A percentile compares a stretch with the other conserved stretches of the same genome.
phyloP scores from a whole-genome alignment of 805 yeast genomes.

The Candida montana region DNA sequence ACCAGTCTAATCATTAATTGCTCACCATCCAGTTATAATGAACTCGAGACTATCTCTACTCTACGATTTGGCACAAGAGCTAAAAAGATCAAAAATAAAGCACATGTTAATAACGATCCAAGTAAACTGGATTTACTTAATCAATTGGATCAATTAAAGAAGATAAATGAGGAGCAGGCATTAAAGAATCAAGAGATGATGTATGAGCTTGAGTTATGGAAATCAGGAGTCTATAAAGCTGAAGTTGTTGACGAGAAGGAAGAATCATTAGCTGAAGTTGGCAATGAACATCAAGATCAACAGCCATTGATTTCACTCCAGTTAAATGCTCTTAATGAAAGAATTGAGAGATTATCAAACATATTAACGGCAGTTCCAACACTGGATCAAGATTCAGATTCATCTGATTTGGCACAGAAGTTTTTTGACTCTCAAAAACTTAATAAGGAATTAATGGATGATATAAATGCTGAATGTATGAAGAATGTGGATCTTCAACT shows the following conservation, averaged over 20 bases:
- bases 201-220: constrained; percentile 22
- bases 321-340: constrained; percentile 5
- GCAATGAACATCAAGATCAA: background rate
- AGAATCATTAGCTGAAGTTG: too few species aligned
- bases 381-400: background rate
- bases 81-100: constrained; percentile 58
- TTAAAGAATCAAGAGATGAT: constrained; percentile 15
- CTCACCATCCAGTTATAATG: constrained; percentile 55
- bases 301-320: too few species aligned
- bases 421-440: constrained; percentile 18
- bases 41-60: constrained; percentile 63
- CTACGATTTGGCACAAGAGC: constrained; percentile 73
- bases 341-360: constrained; percentile 13
- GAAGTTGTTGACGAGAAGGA: too few species aligned
- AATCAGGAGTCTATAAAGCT: constrained; percentile 13
- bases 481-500: constrained; percentile 36
- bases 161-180: constrained; percentile 14
- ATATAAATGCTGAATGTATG: constrained; percentile 23
- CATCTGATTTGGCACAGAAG: constrained; percentile 4
- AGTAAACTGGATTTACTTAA: constrained; percentile 18
- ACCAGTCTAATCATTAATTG: constrained; percentile 72
- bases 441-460: constrained; percentile 19
- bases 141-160: constrained; percentile 19
- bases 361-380: constrained; percentile 14
- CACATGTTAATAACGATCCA: constrained; percentile 46